phyloP scores from a whole-genome alignment of 768 basidiomycete species.

The Boletus tomentosulus region DNA sequence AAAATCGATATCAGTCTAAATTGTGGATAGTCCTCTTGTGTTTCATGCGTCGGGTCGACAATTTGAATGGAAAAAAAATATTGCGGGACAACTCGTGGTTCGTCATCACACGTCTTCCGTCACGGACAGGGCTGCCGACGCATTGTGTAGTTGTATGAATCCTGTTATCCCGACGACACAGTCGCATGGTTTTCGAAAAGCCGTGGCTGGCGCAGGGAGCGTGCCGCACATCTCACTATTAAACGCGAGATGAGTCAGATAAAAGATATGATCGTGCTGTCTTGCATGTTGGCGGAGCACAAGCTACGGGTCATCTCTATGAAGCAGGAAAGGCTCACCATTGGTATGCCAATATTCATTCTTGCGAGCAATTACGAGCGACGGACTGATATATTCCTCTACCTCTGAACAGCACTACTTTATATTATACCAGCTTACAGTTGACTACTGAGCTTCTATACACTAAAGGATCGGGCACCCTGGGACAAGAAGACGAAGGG shows the following conservation, averaged over 20 bases:
- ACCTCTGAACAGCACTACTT: neutral
- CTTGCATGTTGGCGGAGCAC: constrained; percentile 17
- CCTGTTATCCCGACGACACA: neutral
- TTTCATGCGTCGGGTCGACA: constrained; percentile 6
- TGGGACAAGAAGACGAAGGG: neutral
- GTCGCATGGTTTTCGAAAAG: constrained; percentile 15
- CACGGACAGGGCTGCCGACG: neutral
- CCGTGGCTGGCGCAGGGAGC: neutral
- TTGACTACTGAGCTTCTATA: neutral
- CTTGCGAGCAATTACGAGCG: neutral
- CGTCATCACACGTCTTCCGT: neutral
- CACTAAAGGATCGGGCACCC: neutral
- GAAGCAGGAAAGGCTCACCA: neutral
- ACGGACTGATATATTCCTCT: neutral
- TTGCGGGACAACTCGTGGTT: constrained; percentile 11
- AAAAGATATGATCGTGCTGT: constrained; percentile 17
- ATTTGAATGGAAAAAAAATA: constrained; percentile 10
- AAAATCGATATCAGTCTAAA: neutral
- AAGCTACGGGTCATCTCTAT: constrained; percentile 1
- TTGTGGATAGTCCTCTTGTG: constrained; percentile 8
- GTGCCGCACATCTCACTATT: constrained; percentile 9
- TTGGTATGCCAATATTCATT: neutral
- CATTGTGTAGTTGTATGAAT: constrained; percentile 9
- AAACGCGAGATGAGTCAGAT: constrained; percentile 9
- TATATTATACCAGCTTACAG: neutral